Conservation (phyloP, 352 stramenopile species). For the Thalassiosira pacifica region DNA sequence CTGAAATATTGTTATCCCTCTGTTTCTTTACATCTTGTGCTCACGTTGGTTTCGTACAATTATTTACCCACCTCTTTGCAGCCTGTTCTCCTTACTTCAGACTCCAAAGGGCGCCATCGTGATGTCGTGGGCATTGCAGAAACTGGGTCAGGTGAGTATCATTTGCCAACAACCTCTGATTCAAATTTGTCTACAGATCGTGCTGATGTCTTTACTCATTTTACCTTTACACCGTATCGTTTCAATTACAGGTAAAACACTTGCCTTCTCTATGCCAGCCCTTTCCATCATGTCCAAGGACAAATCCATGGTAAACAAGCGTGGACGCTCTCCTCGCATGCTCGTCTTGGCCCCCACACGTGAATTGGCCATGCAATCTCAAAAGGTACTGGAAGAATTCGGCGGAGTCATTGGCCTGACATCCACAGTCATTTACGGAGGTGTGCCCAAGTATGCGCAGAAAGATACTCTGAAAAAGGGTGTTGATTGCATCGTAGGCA, state of each 20-base stretch:
- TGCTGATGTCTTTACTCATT: too few species aligned
- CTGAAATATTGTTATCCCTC: slow-evolving; percentile 82
- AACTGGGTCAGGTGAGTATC: slow-evolving; percentile 89
- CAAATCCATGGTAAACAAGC: slow-evolving; percentile 85
- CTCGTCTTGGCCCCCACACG: slow-evolving; percentile 94
- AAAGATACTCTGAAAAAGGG: slow-evolving; percentile 90
- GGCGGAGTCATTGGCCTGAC: slow-evolving; percentile 90
- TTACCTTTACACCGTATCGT: too few species aligned
- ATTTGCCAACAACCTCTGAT: too few species aligned
- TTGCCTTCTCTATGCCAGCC: slow-evolving; percentile 95
- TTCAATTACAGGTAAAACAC: slow-evolving; percentile 92
- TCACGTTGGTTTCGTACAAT: slow-evolving; percentile 15
- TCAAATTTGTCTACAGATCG: too few species aligned
- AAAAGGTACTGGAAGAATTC: slow-evolving; percentile 92
- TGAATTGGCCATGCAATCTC: slow-evolving; percentile 94
- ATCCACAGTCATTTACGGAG: slow-evolving; percentile 95
- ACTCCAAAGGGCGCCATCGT: slow-evolving; percentile 52
- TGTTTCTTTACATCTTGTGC: slow-evolving; percentile 7
- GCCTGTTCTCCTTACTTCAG: slow-evolving; percentile 73
- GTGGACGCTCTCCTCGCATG: slow-evolving; percentile 90
- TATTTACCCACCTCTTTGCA: too few species aligned
- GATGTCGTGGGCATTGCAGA: slow-evolving; percentile 85
- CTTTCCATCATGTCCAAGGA: slow-evolving; percentile 91
- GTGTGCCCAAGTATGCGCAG: slow-evolving; percentile 94
- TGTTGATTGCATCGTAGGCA: slow-evolving; percentile 95